Evolutionary conservation across 495 filamentous ascomycete genomes (phyloP).

Genomic region (Platismatia glauca): DNA sequence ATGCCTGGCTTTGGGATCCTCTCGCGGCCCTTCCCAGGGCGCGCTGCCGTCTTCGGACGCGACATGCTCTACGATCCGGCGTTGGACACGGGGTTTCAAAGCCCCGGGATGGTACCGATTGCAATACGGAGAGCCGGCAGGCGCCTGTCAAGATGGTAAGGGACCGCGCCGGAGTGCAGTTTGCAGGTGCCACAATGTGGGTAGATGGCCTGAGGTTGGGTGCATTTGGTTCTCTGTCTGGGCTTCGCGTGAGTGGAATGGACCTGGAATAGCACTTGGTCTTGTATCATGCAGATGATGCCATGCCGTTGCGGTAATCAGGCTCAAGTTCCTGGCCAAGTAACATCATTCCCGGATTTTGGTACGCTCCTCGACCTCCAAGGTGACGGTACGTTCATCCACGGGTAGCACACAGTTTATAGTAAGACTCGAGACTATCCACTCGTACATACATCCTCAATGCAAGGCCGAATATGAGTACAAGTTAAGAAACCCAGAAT

Average conservation of each 20-base stretch:
- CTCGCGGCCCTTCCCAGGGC: neutral
- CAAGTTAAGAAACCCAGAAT: neutral
- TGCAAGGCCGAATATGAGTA: neutral
- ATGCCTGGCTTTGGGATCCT: too few species aligned
- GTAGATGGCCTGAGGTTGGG: neutral
- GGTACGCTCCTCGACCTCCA: neutral
- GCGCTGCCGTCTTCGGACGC: neutral
- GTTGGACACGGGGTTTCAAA: neutral
- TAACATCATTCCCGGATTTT: neutral
- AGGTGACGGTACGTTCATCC: neutral
- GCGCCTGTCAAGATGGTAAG: neutral
- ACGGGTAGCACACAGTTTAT: neutral
- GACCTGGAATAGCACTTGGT: neutral
- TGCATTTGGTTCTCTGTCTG: neutral
- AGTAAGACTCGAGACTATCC: neutral
- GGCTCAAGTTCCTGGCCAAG: neutral
- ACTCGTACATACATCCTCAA: neutral
- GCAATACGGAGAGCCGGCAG: neutral
- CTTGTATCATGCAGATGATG: neutral
- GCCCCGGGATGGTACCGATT: neutral
- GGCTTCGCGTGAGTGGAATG: neutral
- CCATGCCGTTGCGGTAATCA: neutral
- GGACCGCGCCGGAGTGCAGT: neutral
- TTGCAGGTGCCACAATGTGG: neutral
- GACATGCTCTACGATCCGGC: neutral